Evolutionary conservation across 345 rosid genomes (phyloP).

Genomic region (Linum tenue): DNA sequence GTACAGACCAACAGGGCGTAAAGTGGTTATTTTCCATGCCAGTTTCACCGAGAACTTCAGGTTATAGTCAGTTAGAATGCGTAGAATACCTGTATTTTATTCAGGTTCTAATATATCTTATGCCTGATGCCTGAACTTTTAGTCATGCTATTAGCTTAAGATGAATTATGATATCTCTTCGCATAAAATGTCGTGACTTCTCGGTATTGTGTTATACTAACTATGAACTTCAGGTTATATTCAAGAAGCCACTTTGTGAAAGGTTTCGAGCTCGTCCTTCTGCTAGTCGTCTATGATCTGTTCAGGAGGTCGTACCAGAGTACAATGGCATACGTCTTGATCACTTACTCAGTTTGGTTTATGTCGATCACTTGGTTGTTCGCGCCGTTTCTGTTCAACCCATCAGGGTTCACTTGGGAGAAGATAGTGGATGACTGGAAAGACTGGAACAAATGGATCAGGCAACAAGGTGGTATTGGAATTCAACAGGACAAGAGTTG

Average conservation of each 20-base stretch:
- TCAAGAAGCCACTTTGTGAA: constrained; percentile 90
- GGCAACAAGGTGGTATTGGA: constrained; percentile 90
- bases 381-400: constrained; percentile 92
- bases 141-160: too few species aligned
- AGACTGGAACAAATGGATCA: constrained; percentile 98
- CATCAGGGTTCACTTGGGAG: constrained; percentile 83
- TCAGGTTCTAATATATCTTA: too few species aligned
- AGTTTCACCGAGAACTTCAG: constrained; percentile 86
- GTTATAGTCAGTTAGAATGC: constrained; percentile 38
- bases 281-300: constrained; percentile 75
- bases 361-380: constrained; percentile 90
- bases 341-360: constrained; percentile 90
- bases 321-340: constrained; percentile 72
- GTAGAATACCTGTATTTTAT: too few species aligned
- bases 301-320: constrained; percentile 75
- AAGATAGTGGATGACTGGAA: constrained; percentile 92
- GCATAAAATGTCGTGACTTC: too few species aligned
- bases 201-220: too few species aligned
- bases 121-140: too few species aligned
- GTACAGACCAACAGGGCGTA: constrained; percentile 92
- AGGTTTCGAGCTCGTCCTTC: constrained; percentile 78
- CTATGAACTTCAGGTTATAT: constrained; percentile 62
- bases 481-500: constrained; percentile 92
- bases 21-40: constrained; percentile 86
- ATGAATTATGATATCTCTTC: too few species aligned